Evolutionary conservation across 139 green algal genomes (phyloP).

Genomic region (Ettlia oleoabundans): DNA sequence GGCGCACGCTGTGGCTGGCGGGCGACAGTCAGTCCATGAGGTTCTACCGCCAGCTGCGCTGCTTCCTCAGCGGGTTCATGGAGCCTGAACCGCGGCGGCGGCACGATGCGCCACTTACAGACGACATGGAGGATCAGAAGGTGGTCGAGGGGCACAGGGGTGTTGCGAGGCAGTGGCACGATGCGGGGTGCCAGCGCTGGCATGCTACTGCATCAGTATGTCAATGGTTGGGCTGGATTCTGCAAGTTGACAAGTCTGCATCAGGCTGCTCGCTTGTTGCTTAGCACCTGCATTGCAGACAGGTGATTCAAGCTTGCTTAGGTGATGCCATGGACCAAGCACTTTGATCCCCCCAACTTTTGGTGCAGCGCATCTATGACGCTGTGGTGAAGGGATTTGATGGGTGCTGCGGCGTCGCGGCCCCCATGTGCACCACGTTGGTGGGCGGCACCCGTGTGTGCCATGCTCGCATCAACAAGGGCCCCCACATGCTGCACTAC

Average conservation of each 20-base stretch:
- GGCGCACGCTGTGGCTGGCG: conserved; percentile 19
- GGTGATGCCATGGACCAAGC: too few species aligned
- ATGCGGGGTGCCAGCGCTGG: neutral
- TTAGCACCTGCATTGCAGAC: too few species aligned
- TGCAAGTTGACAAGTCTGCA: too few species aligned
- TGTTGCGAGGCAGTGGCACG: neutral
- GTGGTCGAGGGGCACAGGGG: neutral
- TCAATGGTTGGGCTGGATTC: too few species aligned
- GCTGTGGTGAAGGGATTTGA: neutral
- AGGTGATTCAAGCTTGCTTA: too few species aligned
- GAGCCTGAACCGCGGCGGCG: neutral
- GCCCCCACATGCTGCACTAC: neutral
- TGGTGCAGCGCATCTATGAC: neutral
- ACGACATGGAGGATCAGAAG: neutral
- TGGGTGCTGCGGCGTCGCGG: neutral
- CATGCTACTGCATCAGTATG: neutral
- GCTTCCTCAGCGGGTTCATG: neutral
- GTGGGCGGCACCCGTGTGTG: neutral
- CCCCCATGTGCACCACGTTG: neutral
- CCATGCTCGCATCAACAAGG: neutral
- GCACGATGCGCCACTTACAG: neutral
- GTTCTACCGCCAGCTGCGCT: neutral
- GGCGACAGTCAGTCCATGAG: conserved; percentile 10
- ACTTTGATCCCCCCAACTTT: too few species aligned
- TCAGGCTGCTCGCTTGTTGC: too few species aligned